Evolutionary conservation across 2,329 filamentous ascomycete genomes (phyloP).

Genomic region (Xylariaceae sp.): DNA sequence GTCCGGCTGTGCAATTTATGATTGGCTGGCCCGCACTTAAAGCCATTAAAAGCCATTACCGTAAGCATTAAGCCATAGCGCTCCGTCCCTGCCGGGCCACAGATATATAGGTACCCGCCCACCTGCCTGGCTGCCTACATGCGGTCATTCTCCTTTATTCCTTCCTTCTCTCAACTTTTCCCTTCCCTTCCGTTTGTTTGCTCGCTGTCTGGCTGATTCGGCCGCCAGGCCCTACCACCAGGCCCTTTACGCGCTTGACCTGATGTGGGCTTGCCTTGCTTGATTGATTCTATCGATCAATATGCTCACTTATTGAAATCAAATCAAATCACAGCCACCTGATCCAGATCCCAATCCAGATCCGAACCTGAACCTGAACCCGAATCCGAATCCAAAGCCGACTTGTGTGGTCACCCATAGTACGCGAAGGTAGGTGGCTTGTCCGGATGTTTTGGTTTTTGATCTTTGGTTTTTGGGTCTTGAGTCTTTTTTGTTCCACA

Average conservation of each 20-base stretch:
- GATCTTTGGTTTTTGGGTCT: not conserved
- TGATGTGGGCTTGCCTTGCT: not conserved
- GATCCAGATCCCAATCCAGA: not conserved
- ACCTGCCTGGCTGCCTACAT: not conserved
- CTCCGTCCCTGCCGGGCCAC: not conserved
- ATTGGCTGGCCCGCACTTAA: slow-evolving; percentile 6
- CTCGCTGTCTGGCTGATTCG: not conserved
- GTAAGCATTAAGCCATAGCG: not conserved
- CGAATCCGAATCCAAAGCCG: no score
- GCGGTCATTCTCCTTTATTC: not conserved
- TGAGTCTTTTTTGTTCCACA: not conserved
- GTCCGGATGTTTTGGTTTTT: not conserved
- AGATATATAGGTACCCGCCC: not conserved
- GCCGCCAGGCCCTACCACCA: not conserved
- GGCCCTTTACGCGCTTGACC: not conserved
- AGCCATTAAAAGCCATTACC: not conserved
- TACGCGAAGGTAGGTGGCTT: not conserved
- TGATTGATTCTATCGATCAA: not conserved
- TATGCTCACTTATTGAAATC: not conserved
- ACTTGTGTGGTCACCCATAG: not conserved
- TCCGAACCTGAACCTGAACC: no score
- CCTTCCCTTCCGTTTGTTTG: not conserved
- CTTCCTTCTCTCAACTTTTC: not conserved
- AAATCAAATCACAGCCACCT: not conserved
- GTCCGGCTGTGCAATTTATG: slow-evolving; percentile 12